phyloP scores from a whole-genome alignment of 345 rosid genomes.

The Murraya koenigii region DNA sequence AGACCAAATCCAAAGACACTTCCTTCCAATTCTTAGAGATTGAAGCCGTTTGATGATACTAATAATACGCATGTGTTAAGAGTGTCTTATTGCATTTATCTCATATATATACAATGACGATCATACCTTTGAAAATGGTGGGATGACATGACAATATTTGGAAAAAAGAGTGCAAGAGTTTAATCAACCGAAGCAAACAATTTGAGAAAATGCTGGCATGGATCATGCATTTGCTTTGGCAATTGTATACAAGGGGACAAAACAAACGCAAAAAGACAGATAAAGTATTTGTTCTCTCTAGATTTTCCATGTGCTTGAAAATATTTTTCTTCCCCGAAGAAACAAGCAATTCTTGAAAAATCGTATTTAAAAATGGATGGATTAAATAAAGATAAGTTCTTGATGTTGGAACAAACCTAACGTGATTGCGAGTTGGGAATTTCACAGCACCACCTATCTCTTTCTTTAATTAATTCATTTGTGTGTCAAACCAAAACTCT shows the following conservation, averaged over 20 bases:
- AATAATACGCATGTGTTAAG: too few species aligned
- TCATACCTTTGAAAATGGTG: not conserved
- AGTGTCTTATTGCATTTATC: too few species aligned
- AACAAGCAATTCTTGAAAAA: not conserved
- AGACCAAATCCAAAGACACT: too few species aligned
- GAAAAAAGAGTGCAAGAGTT: not conserved
- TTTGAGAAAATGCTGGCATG: not conserved
- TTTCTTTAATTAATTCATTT: not conserved
- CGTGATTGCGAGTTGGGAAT: slow-evolving; percentile 15
- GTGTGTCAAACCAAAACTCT: slow-evolving; percentile 10
- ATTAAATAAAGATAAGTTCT: not conserved
- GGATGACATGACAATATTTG: not conserved
- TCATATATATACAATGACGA: too few species aligned
- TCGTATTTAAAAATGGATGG: not conserved
- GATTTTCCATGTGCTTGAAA: slow-evolving; percentile 1
- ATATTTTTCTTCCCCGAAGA: slow-evolving; percentile 9
- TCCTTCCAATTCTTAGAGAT: too few species aligned
- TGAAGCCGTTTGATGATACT: too few species aligned
- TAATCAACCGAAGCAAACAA: not conserved
- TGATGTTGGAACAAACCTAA: not conserved
- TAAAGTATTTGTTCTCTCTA: not conserved
- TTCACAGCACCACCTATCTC: not conserved
- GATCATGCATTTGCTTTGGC: not conserved
- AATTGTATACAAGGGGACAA: too few species aligned
- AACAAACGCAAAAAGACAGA: not conserved